Base-by-base conservation (phyloP, 1,139 yeast genomes). In the Tardiomyces depauwii region DNA sequence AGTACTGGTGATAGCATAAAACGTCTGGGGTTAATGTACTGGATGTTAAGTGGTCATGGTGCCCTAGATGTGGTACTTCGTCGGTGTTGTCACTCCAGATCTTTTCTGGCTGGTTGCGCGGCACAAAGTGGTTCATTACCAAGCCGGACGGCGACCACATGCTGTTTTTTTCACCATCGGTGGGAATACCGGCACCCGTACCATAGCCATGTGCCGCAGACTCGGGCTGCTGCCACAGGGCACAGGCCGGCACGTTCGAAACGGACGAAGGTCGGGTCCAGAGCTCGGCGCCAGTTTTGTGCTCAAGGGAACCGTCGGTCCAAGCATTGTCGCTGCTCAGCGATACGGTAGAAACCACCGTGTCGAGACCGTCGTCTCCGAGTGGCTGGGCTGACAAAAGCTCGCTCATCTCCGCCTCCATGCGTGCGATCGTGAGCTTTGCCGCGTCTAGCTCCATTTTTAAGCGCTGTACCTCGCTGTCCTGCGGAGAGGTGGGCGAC, bases 11-110 rank as follows among this genome's bases (percentile, higher is more conserved):
- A 30, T 30, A 30, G 5, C 55, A 38, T 55, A 53, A 42, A 40
- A 42, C 41, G 52, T 55, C 42, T 56, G 55, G n/a, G 57, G 59
- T 27, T 44, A 46, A 40, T 25, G 39, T 47, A 42, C 21, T 47
- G 40, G 23, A 28, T 36, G 28, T 23, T 23, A 30, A 44, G 42
- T 38, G 43, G 39, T 21, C 7, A 21, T 21, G 7, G 25, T 4
- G 25, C 4, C 25, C 7, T 7, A 7, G 7, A 5, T 4, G 36
- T 12, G 36, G 36, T 30, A 30, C 36, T 30, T 30, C 36, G n/a
- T 30, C 36, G 10, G n/a, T 30, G 36, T 4, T 14, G 5, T 10
- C 27, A 42, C 7, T 13, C 42, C 46, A 11, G 39, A 40, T 18
- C 43, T 45, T 25, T 7, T 21, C 48, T 46, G 4, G 46, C 43